Conservation (phyloP, 129 eudicot genomes). For the Chrysanthemum lavandulifolium region DNA sequence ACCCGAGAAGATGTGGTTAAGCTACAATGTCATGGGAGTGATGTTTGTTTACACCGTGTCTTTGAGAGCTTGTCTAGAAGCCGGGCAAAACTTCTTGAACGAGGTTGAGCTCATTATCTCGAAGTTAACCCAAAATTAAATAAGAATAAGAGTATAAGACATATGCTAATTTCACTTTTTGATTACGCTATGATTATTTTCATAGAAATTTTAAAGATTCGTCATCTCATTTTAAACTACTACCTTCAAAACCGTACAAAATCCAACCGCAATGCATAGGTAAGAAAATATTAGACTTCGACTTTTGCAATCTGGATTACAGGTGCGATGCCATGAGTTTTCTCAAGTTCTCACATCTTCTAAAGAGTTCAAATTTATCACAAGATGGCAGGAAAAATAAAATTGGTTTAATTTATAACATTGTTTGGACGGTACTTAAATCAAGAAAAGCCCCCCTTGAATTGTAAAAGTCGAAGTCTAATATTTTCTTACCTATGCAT, state of each 20-base stretch:
- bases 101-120: conserved; percentile 44
- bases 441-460: too few species aligned
- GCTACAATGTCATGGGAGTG: conserved; percentile 96
- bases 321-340: too few species aligned
- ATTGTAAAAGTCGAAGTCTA: neutral
- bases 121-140: too few species aligned
- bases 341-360: too few species aligned
- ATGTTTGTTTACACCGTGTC: conserved; percentile 87
- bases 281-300: too few species aligned
- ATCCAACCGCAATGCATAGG: neutral
- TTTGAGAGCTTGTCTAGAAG: conserved; percentile 87
- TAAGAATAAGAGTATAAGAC: too few species aligned
- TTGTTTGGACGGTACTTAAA: too few species aligned
- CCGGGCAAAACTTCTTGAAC: conserved; percentile 94
- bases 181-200: neutral
- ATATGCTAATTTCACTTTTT: too few species aligned
- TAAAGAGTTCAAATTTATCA: too few species aligned
- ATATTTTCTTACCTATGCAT: too few species aligned
- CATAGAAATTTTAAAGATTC: neutral
- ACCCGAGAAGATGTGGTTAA: conserved; percentile 95
- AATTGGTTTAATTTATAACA: neutral
- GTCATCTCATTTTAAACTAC: neutral
- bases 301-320: too few species aligned
- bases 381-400: too few species aligned
- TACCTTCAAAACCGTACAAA: neutral